phyloP scores from a whole-genome alignment of 2,329 filamentous ascomycete genomes.

The Trichoderma lentiforme region DNA sequence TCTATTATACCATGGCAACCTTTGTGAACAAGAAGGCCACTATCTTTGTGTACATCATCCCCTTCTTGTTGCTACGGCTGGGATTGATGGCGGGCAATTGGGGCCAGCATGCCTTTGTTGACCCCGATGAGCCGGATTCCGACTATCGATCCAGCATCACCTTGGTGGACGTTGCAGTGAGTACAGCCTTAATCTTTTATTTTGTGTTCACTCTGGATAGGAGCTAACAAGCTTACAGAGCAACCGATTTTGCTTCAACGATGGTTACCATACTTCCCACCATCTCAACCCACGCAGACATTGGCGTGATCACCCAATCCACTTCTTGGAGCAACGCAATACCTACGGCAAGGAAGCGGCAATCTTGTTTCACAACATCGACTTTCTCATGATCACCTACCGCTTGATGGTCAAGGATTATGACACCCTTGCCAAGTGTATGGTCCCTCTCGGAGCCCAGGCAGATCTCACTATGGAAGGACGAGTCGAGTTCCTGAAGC shows the following conservation, averaged over 20 bases:
- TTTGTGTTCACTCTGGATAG: neutral
- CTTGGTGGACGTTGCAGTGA: slow-evolving; percentile 71
- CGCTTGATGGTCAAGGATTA: slow-evolving; percentile 70
- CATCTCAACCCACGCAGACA: slow-evolving; percentile 75
- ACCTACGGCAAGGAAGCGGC: slow-evolving; percentile 65
- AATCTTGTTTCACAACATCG: slow-evolving; percentile 76
- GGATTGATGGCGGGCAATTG: slow-evolving; percentile 81
- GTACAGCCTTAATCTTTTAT: slow-evolving; percentile 29
- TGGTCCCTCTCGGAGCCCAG: slow-evolving; percentile 73
- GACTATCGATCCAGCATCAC: slow-evolving; percentile 79
- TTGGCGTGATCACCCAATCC: slow-evolving; percentile 75
- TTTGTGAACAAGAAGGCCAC: slow-evolving; percentile 54
- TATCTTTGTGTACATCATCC: slow-evolving; percentile 63
- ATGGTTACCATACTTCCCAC: slow-evolving; percentile 79
- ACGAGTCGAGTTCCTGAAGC: slow-evolving; percentile 58
- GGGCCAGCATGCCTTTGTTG: slow-evolving; percentile 80
- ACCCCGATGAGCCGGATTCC: slow-evolving; percentile 69
- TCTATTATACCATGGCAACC: slow-evolving; percentile 48
- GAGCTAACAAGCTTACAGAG: slow-evolving; percentile 46
- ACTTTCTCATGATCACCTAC: slow-evolving; percentile 74
- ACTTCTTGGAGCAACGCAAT: slow-evolving; percentile 67
- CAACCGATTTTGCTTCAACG: slow-evolving; percentile 80
- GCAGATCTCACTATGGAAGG: slow-evolving; percentile 63
- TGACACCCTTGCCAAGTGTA: slow-evolving; percentile 60
- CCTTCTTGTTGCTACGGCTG: slow-evolving; percentile 62